These are phyloP conservation scores for Zygoascus bituminiphila DNA, from an alignment of 805 yeast species.

Conservation along the genomic window DNA sequence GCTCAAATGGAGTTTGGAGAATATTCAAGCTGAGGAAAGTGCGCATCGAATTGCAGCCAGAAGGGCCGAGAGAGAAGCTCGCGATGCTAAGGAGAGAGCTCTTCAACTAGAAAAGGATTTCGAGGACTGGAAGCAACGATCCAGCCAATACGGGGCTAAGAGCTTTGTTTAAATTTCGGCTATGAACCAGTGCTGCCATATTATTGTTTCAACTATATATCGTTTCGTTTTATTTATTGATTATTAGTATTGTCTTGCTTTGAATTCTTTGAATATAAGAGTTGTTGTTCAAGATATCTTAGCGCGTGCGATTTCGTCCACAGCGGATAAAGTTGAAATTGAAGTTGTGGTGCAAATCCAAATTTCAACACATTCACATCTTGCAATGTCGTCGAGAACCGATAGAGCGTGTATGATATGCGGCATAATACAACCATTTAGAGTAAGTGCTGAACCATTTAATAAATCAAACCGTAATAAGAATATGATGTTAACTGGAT, in stretches of 20 bases:
- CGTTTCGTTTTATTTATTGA: too few relatives aligned
- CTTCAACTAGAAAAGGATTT: conserved; percentile 46
- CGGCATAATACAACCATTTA: conserved; percentile 79
- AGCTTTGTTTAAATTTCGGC: neutral
- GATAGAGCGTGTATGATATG: conserved; percentile 98
- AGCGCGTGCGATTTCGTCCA: too few relatives aligned
- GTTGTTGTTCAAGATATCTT: too few relatives aligned
- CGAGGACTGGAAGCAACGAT: conserved; percentile 28
- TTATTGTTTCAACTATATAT: too few relatives aligned
- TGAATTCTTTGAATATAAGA: too few relatives aligned
- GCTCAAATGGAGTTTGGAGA: conserved; percentile 31
- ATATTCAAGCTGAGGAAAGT: conserved; percentile 31
- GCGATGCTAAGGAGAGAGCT: conserved; percentile 41
- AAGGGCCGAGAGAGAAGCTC: conserved; percentile 43
- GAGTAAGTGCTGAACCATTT: conserved; percentile 32
- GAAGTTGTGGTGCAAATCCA: neutral
- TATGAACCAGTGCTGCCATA: too few relatives aligned
- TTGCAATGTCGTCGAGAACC: conserved; percentile 41
- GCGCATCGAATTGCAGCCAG: conserved; percentile 32
- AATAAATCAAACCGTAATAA: neutral
- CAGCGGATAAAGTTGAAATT: too few relatives aligned
- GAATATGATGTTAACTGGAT: neutral
- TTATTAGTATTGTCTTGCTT: too few relatives aligned
- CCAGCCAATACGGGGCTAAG: conserved; percentile 9
- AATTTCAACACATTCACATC: neutral